Evolutionary conservation across 129 eudicot genomes (phyloP), one percentile per base, ranked within the genome.

Genomic region (Kitagawia praeruptora): DNA sequence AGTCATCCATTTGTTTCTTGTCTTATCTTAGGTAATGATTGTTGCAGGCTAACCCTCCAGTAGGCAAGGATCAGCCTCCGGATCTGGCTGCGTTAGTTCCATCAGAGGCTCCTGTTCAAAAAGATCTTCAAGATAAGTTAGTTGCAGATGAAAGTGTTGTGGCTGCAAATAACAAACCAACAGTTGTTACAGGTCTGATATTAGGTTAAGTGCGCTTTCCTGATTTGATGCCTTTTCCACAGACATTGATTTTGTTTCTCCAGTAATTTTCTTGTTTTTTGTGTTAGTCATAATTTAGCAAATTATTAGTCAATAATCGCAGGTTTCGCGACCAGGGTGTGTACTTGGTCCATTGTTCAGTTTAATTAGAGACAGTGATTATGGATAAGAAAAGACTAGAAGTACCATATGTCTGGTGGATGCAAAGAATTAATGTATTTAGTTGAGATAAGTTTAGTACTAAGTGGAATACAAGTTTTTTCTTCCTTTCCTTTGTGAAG

Each of bases 1-100:
- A n/a, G 41, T 45, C 41, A n/a, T 77, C 61, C 61, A 45, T 9
- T 75, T 41, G 16, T 47, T 77, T n/a, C 14, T 13, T 5, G 2
- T 9, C 19, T 53, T 40, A 79, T 78, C 45, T 81, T 76, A 78
- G 21, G 63, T 40, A 37, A 74, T 77, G 14, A 31, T 81, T 41
- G 3, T 46, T 85, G 13, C 79, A 95, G 98, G 98, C 97, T 79
- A 95, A 87, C 82, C 97, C 98, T 78, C 67, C 90, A 14, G 93
- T 95, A 39, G 97, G 98, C 47, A 95, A 95, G 82, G 98, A 95
- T 87, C 91, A 90, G 81, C 97, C 98, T 79, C 98, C 98, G 4
- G 98, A 95, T 95, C 84, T 95, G 83, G 97, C 96, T 46, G 42
- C 80, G 45, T 83, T 90, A 63, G 96, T 88, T 85, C 98, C 98